Evolutionary conservation across 2,329 filamentous ascomycete species (phyloP), one percentile per base, ranked within the genome.

Genomic region (Cercospora sp.): DNA sequence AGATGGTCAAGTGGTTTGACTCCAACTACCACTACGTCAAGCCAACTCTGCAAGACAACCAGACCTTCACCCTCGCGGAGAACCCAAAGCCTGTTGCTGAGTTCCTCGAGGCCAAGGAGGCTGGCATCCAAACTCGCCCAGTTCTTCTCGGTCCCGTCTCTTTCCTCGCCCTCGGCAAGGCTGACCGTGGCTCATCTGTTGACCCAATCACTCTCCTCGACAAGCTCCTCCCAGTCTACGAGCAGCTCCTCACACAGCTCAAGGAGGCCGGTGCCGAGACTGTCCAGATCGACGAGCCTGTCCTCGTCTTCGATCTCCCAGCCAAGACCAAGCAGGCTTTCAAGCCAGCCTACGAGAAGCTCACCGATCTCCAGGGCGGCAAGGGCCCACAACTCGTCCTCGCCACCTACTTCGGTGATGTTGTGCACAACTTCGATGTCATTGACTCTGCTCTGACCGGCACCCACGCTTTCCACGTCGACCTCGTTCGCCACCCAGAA

Each of bases 1-100:
- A 99, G 88, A 99, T 99, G 95, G 95, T 99, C 79, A 99, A 99
- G 88, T 99, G 95, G 95, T 99, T 99, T 81, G 95, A 99, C 88
- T 97, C 93, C 74, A 99, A 99, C 91, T 99, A 99, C 90, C 95
- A 98, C 89, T 99, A 99, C 84, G 95, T 98, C 85, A 98, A 98
- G 90, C 95, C 95, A 73, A 97, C 95, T 72, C 89, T 99, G 75
- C 93, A 97, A 85, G 90, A 97, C 85, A 91, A 92, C 88, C 95
- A 99, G 89, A 90, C 88, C 80, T 99, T 99, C 90, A 94, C 91
- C 85, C 92, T 99, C 72, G 84, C 87, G 71, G 84, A 88, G 76
- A 90, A 90, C 83, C 93, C 95, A 82, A 99, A 99, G 91, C 93
- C 95, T 76, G 92, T 99, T 74, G 86, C 82, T 77, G 92, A 99